Conservation (phyloP, 1,284 basidiomycete genomes). For the Phylloporus gajari region DNA sequence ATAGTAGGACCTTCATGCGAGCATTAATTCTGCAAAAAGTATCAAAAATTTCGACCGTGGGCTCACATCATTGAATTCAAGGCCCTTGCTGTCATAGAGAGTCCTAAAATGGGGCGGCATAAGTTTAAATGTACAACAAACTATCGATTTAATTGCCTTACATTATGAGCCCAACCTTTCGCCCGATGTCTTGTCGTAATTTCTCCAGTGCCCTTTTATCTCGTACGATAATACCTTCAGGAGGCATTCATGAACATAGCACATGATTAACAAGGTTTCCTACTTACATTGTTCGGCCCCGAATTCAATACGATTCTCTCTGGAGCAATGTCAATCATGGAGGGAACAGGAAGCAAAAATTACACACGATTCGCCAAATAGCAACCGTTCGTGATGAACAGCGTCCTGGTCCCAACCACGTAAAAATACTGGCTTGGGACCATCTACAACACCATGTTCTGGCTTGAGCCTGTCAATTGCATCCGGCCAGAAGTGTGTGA, state of each 20-base stretch:
- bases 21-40: conserved; percentile 6
- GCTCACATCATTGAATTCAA: conserved; percentile 76
- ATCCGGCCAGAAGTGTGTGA: conserved; percentile 71
- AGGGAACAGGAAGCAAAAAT: not conserved
- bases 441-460: conserved; percentile 69
- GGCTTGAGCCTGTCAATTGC: conserved; percentile 69
- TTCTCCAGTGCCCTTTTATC: conserved; percentile 61
- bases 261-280: not conserved
- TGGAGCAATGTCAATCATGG: conserved; percentile 30
- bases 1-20: conserved; percentile 67
- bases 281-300: conserved; percentile 73
- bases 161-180: conserved; percentile 68
- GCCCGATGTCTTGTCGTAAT: conserved; percentile 63
- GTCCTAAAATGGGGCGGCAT: conserved; percentile 56
- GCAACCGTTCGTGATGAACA: conserved; percentile 65
- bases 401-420: conserved; percentile 62
- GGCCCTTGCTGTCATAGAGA: conserved; percentile 77
- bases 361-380: conserved; percentile 60
- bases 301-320: conserved; percentile 66
- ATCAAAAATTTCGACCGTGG: not conserved
- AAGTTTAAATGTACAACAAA: not conserved
- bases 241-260: not conserved
- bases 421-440: conserved; percentile 69
- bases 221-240: conserved; percentile 74
- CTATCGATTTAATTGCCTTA: conserved; percentile 41